Evolutionary conservation across 441 rosid species (phyloP), one percentile per base, ranked within the genome.

Genomic region (Daphne laureola): DNA sequence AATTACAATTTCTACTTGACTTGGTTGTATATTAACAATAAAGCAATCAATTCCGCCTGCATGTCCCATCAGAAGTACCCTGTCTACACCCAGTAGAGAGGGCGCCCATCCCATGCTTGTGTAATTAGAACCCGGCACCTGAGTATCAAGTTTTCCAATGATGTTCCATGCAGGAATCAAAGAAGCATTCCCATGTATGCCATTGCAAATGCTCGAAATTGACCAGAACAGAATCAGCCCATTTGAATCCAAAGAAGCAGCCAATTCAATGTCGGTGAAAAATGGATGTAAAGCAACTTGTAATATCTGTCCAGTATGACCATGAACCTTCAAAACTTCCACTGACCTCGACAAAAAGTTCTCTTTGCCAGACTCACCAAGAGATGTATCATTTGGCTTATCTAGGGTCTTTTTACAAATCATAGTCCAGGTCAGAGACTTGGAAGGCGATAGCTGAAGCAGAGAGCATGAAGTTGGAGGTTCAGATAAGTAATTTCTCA

Each of bases 61-160:
- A 78, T 84, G 88, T 55, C 96, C 97, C 71, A 75, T 65, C 46
- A 92, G 72, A 72, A 89, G 82, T 66, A 89, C 63, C 54, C 59
- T 69, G 54, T 86, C 87, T 61, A 77, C 83, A 65, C 66, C 66
- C 65, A 75, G 63, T 51, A 78, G 41, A 43, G 86, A 74, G 55
- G 98, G 84, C 60, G 86, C 94, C 98, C 98, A 92, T 44, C 75
- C 77, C 74, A 92, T 57, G 81, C 94, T 76, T 55, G 94, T 83
- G 75, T 77, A 86, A 72, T 73, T 76, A 17, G 73, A 58, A 53
- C 57, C 71, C 18, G 57, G 62, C 58, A 62, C 76, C 42, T 51
- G 57, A 58, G 71, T 78, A 58, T 31, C 71, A 65, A 82, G 71
- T 69, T 80, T 79, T 66, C 88, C 92, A 62, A 77, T 63, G 62